phyloP scores from a whole-genome alignment of 805 yeast genomes.

The Candida nonsorbophila region DNA sequence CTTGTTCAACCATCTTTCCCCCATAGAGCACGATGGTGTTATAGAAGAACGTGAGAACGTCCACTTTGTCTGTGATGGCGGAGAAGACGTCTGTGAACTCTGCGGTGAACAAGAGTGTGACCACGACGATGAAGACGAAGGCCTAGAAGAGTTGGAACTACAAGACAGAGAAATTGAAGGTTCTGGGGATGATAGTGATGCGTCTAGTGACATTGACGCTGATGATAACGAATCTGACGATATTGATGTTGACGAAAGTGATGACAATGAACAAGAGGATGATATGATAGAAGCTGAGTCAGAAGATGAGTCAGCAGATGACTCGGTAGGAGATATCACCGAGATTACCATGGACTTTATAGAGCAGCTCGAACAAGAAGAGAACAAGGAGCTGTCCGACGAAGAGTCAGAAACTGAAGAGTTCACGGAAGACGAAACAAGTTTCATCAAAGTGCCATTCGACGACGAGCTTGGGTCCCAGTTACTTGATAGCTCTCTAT shows the following conservation, averaged over 20 bases:
- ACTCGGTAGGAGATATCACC: constrained; percentile 13
- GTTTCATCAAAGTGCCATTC: constrained; percentile 1
- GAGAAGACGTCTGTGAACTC: constrained; percentile 18
- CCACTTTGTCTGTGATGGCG: constrained; percentile 49
- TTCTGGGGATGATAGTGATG: constrained; percentile 12
- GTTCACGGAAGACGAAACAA: background rate
- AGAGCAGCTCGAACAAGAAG: constrained; percentile 18
- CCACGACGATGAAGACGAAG: constrained; percentile 19
- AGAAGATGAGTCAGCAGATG: constrained; percentile 5
- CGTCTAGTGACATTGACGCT: too few species aligned
- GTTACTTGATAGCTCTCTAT: constrained; percentile 34
- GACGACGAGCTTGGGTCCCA: constrained; percentile 29
- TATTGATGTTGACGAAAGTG: constrained; percentile 11
- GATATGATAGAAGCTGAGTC: constrained; percentile 8
- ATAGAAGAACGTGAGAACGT: constrained; percentile 40
- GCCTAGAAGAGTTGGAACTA: constrained; percentile 8
- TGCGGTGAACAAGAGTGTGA: constrained; percentile 33
- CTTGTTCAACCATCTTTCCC: constrained; percentile 67
- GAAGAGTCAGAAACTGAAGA: constrained; percentile 7
- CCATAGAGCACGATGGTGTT: constrained; percentile 15
- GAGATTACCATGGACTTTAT: constrained; percentile 22
- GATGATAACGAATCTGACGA: constrained; percentile 5
- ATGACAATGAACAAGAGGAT: constrained; percentile 10
- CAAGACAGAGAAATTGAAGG: constrained; percentile 10
- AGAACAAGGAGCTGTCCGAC: constrained; percentile 12